Evolutionary conservation across 129 eudicot genomes (phyloP).

Genomic region (Ambrosia trifida): DNA sequence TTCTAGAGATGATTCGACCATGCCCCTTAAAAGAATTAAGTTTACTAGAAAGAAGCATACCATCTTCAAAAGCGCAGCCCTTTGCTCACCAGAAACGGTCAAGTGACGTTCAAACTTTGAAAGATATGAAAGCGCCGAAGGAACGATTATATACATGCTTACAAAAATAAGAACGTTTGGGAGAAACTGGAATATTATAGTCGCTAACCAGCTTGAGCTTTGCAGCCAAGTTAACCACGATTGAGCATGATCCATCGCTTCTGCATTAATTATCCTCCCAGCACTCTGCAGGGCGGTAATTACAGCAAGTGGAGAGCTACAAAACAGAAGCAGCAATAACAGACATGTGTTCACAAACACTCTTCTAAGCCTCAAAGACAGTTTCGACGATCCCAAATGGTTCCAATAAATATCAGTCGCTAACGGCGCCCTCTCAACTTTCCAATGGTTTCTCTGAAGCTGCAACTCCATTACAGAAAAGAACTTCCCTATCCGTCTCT

Average conservation of each 20-base stretch:
- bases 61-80: constrained; percentile 94
- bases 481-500: constrained; percentile 76
- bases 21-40: constrained; percentile 79
- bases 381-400: constrained; percentile 81
- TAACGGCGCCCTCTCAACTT: constrained; percentile 89
- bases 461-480: constrained; percentile 83
- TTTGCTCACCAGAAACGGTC: constrained; percentile 89
- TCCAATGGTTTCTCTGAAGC: constrained; percentile 92
- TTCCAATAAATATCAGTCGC: constrained; percentile 98
- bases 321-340: constrained; percentile 76
- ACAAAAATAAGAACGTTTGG: constrained; percentile 94
- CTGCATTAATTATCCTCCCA: constrained; percentile 87
- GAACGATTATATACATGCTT: constrained; percentile 91
- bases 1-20: constrained; percentile 90
- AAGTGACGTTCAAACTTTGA: constrained; percentile 90
- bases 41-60: constrained; percentile 97
- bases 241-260: constrained; percentile 91
- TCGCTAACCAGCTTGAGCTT: constrained; percentile 94
- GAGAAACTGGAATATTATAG: constrained; percentile 82
- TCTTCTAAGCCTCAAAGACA: constrained; percentile 66
- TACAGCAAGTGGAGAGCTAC: constrained; percentile 93
- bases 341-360: constrained; percentile 77
- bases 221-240: constrained; percentile 92
- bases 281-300: constrained; percentile 78
- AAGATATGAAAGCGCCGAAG: constrained; percentile 84